Evolutionary conservation across 2,329 filamentous ascomycete genomes (phyloP), one percentile per base, ranked within the genome.

Genomic region (Myriosclerotinia scirpicola): DNA sequence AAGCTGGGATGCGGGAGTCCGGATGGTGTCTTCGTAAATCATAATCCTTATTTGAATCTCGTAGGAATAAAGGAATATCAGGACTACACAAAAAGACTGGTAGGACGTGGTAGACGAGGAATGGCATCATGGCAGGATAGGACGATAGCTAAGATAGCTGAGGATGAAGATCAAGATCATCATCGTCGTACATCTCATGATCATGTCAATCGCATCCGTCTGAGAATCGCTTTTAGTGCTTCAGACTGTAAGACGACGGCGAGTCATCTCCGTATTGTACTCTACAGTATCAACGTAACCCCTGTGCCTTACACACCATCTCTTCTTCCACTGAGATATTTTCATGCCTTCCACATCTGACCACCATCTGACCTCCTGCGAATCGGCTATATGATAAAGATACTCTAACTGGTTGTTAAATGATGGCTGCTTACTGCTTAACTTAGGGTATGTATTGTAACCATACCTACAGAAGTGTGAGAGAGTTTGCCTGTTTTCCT

Each of bases 321-420:
- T 50, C 44, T 50, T 50, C 42, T 60, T 22, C 44, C 56, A 36
- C 42, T 36, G 30, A 60, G 5, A 17, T 11, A 38, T 22, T 36
- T 59, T 7, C 2, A 48, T 59, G 15, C 36, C 17, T 14, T 36
- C 56, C 30, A 48, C 42, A 60, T 48, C 56, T 48, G 42, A 48
- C 56, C 56, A 48, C 56, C 56, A 60, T 60, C 56, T 60, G 56
- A 48, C 40, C 20, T 60, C 30, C 44, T 60, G 56, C 42, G 56
- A 60, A 60, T 50, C 30, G 26, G 42, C 20, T 48, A 36, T 38
- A 36, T 48, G 8, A 20, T 50, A n/a, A 34, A 12, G 34, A 30
- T 50, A 8, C 58, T 26, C 50, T 61, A 22, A 61, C 30, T 50
- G n/a, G 44, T 50, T 34, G 44, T 60, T 50, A 44, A 9, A 46